These are phyloP conservation scores for Cyathus striatus DNA, from an alignment of 768 basidiomycete genomes.

Conservation along the genomic window DNA sequence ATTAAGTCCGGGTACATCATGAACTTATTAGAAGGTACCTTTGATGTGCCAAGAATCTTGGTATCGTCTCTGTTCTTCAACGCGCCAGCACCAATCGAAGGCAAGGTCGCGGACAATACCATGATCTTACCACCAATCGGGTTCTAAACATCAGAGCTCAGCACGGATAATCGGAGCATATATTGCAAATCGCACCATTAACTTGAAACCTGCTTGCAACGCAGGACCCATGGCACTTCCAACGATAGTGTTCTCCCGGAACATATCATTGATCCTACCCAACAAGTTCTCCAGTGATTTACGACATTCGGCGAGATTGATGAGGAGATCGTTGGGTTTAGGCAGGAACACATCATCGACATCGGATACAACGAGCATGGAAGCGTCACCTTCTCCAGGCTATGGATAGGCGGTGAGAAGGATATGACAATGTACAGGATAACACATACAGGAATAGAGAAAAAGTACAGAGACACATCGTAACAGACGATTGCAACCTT, in stretches of 20 bases:
- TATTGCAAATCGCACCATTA: slow-evolving; percentile 54
- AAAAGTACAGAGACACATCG: slow-evolving; percentile 93
- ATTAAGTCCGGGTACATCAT: not conserved
- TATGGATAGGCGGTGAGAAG: slow-evolving; percentile 14
- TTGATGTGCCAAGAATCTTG: slow-evolving; percentile 91
- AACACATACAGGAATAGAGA: slow-evolving; percentile 76
- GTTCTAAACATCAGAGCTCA: slow-evolving; percentile 42
- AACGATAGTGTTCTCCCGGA: slow-evolving; percentile 90
- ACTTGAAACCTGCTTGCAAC: slow-evolving; percentile 91
- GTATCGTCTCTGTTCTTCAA: slow-evolving; percentile 97
- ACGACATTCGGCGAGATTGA: slow-evolving; percentile 86
- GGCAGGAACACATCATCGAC: slow-evolving; percentile 97
- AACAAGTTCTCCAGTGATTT: slow-evolving; percentile 78
- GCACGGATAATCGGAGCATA: not conserved
- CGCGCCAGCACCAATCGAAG: slow-evolving; percentile 83
- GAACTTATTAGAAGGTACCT: slow-evolving; percentile 41
- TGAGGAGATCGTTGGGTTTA: slow-evolving; percentile 92
- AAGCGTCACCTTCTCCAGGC: slow-evolving; percentile 72
- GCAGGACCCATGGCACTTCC: slow-evolving; percentile 95
- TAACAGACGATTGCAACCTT: slow-evolving; percentile 92
- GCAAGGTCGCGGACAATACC: slow-evolving; percentile 79
- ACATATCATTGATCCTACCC: slow-evolving; percentile 89
- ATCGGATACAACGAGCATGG: slow-evolving; percentile 97
- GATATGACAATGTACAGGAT: slow-evolving; percentile 1
- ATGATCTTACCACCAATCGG: slow-evolving; percentile 95